Percentiles rank a stretch among this genome's conserved stretches.
Evolutionary conservation across 1,284 basidiomycete genomes (phyloP).

Genomic region (Calocybe gambosa): DNA sequence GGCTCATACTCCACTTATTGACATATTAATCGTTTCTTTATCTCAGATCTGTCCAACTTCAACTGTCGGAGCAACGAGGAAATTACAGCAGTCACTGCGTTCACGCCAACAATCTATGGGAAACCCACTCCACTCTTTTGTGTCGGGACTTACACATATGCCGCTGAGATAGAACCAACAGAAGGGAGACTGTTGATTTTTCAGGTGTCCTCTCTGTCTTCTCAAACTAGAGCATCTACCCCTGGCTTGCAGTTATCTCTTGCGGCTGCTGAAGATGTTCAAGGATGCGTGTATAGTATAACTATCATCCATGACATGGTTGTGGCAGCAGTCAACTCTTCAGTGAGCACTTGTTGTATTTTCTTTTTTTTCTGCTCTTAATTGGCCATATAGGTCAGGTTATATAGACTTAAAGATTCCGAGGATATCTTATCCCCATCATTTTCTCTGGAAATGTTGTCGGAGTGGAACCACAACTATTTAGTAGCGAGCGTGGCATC

Average conservation of each 20-base stretch:
- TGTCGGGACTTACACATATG: constrained; percentile 52
- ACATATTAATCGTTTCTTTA: neutral
- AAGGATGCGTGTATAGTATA: constrained; percentile 61
- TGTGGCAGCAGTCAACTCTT: constrained; percentile 68
- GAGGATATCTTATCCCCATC: constrained; percentile 22
- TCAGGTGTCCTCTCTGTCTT: constrained; percentile 25
- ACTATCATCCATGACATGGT: constrained; percentile 41
- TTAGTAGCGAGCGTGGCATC: constrained; percentile 59
- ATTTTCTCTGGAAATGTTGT: constrained; percentile 37
- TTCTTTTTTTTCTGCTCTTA: neutral
- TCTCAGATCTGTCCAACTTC: constrained; percentile 47
- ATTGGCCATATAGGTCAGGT: constrained; percentile 34
- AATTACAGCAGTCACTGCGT: constrained; percentile 46
- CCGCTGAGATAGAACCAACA: constrained; percentile 52
- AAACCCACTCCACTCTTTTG: constrained; percentile 41
- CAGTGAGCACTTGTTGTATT: constrained; percentile 41
- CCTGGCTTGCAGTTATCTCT: constrained; percentile 29
- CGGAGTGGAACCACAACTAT: constrained; percentile 78
- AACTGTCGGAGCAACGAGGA: constrained; percentile 51
- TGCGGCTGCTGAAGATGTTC: constrained; percentile 34
- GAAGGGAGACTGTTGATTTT: constrained; percentile 55
- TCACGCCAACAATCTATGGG: constrained; percentile 29
- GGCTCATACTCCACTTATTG: neutral
- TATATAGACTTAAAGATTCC: constrained; percentile 34
- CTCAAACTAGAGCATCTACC: constrained; percentile 19